Conservation (phyloP, 1,284 basidiomycete genomes). For the Heterobasidion irregulare region DNA sequence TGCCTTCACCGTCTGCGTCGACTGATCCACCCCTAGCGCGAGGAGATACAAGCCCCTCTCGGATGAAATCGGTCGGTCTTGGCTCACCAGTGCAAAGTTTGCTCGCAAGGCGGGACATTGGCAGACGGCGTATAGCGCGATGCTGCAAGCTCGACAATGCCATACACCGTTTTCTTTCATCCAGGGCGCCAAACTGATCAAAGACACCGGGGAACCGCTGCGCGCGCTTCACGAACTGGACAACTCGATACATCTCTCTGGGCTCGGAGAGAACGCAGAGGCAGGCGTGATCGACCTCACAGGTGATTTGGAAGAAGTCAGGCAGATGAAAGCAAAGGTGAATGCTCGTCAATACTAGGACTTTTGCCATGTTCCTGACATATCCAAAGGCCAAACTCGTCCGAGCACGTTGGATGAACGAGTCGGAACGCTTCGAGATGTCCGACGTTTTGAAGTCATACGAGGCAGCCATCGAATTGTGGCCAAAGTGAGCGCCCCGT, state of each 20-base stretch:
- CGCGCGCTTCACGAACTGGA: slow-evolving; percentile 88
- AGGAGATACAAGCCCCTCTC: slow-evolving; percentile 21
- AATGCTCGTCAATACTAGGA: not conserved
- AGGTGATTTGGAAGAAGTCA: slow-evolving; percentile 38
- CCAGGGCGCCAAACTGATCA: slow-evolving; percentile 86
- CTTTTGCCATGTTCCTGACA: slow-evolving; percentile 2
- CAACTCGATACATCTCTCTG: slow-evolving; percentile 56
- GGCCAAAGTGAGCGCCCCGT: slow-evolving; percentile 39
- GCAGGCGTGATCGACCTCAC: slow-evolving; percentile 49
- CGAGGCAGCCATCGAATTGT: slow-evolving; percentile 44
- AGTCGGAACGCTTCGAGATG: slow-evolving; percentile 78
- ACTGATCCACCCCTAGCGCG: slow-evolving; percentile 3
- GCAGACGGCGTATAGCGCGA: slow-evolving; percentile 96
- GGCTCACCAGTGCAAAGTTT: slow-evolving; percentile 92
- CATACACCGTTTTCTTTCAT: slow-evolving; percentile 80
- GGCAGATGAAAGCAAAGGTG: slow-evolving; percentile 68
- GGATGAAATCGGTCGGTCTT: slow-evolving; percentile 71
- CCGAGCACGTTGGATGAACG: slow-evolving; percentile 91
- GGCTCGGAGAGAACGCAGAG: slow-evolving; percentile 27
- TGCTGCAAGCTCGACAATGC: slow-evolving; percentile 82
- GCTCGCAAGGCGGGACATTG: slow-evolving; percentile 92
- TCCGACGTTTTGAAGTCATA: slow-evolving; percentile 59
- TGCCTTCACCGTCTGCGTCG: slow-evolving; percentile 4
- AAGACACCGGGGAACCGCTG: slow-evolving; percentile 74
- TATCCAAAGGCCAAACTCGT: slow-evolving; percentile 68